Base-by-base conservation (phyloP, 2,329 filamentous ascomycete genomes). In the Colletotrichum godetiae region DNA sequence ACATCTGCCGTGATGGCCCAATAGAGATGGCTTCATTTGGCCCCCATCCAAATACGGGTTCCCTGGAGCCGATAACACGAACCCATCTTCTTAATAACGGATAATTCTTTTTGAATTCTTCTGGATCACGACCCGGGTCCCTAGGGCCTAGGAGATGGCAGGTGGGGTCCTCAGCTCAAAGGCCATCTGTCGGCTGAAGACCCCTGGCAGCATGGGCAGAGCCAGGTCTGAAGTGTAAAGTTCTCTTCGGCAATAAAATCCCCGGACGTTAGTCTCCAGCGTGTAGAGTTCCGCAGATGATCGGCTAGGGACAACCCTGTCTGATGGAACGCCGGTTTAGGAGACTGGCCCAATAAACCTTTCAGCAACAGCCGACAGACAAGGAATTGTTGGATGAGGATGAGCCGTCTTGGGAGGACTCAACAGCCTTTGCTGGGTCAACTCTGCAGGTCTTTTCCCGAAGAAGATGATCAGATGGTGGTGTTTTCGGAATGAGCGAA, bases 401-500 rank as follows among this genome's bases (percentile, higher is more conserved):
- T 73, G 46, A 27, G 67, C 58, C 60, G 67, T 73, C 35, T 52
- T 49, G 46, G 27, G 55, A 66, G 46, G 49, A 42, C 56, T 49
- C 56, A 70, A 49, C 56, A 66, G 49, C 71, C 56, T 65, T 49
- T 61, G 68, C 60, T 61, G 67, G 67, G 61, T 64, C 60, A 35
- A 33, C 12, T 37, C 19, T 70, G 70, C 60, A 60, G 67, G 37
- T 73, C 71, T 56, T 66, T 71, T 71, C 71, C 71, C 56, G 56
- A 73, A 73, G 15, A 58, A 71, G 67, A 27, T 71, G 67, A 66
- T 71, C 60, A 73, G 62, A 73, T 70, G 67, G 46, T 73, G 67
- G 60, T 57, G 71, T 66, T 57, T 58, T 71, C 71, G 71, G 71
- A 65, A 73, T 73, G 71, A 73, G 71, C 71, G 71, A 73, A 61